phyloP scores from a whole-genome alignment of 768 basidiomycete genomes.

The Ramaria sp. region DNA sequence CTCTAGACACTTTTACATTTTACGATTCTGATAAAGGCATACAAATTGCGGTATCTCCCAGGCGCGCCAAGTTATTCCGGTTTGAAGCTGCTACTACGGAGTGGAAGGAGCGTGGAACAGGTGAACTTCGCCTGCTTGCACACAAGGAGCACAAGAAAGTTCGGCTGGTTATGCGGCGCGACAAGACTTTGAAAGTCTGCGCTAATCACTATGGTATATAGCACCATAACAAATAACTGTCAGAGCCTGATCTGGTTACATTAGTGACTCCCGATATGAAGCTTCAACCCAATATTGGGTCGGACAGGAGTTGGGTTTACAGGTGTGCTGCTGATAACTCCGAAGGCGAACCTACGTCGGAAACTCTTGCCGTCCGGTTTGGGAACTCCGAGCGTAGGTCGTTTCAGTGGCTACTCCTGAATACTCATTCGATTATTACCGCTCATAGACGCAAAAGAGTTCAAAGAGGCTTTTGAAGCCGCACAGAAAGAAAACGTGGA shows the following conservation, averaged over 20 bases:
- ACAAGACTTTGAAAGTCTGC: constrained; percentile 99
- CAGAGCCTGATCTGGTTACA: neutral
- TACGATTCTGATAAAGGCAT: neutral
- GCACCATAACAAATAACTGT: neutral
- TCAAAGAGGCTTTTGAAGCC: constrained; percentile 82
- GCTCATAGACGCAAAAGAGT: constrained; percentile 62
- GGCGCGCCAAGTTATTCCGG: constrained; percentile 97
- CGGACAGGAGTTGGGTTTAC: constrained; percentile 99
- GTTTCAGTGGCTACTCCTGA: neutral
- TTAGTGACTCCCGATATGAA: constrained; percentile 83
- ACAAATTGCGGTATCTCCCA: constrained; percentile 21
- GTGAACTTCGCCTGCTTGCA: constrained; percentile 84
- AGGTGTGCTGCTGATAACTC: constrained; percentile 94
- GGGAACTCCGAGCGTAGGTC: constrained; percentile 89
- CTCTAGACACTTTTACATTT: neutral
- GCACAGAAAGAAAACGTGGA: constrained; percentile 63
- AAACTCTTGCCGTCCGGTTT: constrained; percentile 97
- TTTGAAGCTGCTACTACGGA: constrained; percentile 69
- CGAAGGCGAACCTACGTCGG: constrained; percentile 78
- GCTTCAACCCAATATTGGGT: constrained; percentile 95
- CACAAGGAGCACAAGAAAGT: constrained; percentile 88
- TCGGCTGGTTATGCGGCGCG: constrained; percentile 96
- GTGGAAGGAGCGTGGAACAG: constrained; percentile 98
- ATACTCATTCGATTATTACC: neutral
- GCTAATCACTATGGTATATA: constrained; percentile 87